Conservation (phyloP, 129 eudicot genomes). For the Flaveria sonorensis region DNA sequence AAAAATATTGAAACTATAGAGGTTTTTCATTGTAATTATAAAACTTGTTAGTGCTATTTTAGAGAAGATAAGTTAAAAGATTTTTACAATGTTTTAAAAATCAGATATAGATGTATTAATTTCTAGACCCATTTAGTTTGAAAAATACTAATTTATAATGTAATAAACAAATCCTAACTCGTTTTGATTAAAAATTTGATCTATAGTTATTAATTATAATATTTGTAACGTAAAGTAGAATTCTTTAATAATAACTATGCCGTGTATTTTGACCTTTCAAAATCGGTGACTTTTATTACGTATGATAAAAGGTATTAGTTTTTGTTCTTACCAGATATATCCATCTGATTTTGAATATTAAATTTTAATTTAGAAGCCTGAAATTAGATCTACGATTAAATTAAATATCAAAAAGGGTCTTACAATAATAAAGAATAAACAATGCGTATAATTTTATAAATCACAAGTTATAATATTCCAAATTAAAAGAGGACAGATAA, state of each 20-base stretch:
- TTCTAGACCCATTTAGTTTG: too few relatives aligned
- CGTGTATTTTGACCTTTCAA: conserved; percentile 30
- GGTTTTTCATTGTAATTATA: too few relatives aligned
- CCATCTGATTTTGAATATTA: not conserved
- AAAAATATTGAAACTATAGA: too few relatives aligned
- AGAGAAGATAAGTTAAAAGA: too few relatives aligned
- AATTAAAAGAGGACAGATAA: conserved; percentile 2
- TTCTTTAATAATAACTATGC: conserved; percentile 16
- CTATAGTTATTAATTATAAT: not conserved
- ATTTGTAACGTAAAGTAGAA: conserved; percentile 9
- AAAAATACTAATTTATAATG: too few relatives aligned
- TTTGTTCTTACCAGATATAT: not conserved
- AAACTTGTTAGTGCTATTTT: too few relatives aligned
- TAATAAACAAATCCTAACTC: too few relatives aligned
- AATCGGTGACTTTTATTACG: conserved; percentile 27
- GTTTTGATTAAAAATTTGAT: not conserved
- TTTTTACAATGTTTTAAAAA: too few relatives aligned
- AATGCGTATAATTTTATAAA: not conserved
- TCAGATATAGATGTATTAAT: too few relatives aligned
- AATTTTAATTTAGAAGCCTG: not conserved
- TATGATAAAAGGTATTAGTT: not conserved
- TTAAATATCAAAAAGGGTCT: not conserved
- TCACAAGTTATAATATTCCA: not conserved
- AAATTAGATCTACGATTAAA: not conserved
- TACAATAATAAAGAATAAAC: conserved; percentile 14